Base-by-base conservation (phyloP, 768 basidiomycete genomes). In the Termitomyces eurrhizus region DNA sequence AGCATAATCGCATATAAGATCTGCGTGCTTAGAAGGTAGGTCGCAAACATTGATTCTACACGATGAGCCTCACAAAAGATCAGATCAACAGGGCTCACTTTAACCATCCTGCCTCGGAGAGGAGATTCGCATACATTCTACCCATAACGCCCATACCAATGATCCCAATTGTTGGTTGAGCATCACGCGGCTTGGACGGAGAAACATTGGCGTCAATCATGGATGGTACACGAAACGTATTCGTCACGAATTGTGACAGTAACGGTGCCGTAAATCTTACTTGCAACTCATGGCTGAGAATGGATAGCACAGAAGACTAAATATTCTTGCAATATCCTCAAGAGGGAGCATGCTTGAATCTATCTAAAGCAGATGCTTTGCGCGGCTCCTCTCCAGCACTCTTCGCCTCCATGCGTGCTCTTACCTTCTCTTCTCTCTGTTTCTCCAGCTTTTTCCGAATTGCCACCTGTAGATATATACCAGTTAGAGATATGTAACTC, bases 91-190 rank as follows among this genome's bases (percentile, higher is more conserved):
- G n/a, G 26, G 63, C 69, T 56, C 62, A 94, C 95, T 86, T 90
- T 73, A 87, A 84, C 95, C 95, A 94, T 2, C 96, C 95, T 11
- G 88, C 94, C 7, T 79, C 77, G 12, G 87, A 83, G 29, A 99
- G 78, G n/a, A 78, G 71, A 18, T 80, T 81, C 0, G 94, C 93
- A 71, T 98, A 98, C 94, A 98, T 93, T 68, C 78, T 79, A 2
- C 96, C 96, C 96, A 98, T 98, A 53, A 91, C 92, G 0, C 95
- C 95, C 95, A 98, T 97, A 2, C 96, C 95, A 62, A 97, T 97
- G 55, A 97, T 77, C 2, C 95, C 95, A 42, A 98, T 90, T 0
- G 82, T 80, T 7, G 92, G 92, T 65, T 94, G 92, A 29, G 65
- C 64, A 61, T 75, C 67, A 33, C 65, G 52, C 9, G 72, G 71